A percentile compares a stretch with the other conserved stretches of the same genome.
Evolutionary conservation across 139 green algal species (phyloP).

Genomic region (Coelastrella sp.): DNA sequence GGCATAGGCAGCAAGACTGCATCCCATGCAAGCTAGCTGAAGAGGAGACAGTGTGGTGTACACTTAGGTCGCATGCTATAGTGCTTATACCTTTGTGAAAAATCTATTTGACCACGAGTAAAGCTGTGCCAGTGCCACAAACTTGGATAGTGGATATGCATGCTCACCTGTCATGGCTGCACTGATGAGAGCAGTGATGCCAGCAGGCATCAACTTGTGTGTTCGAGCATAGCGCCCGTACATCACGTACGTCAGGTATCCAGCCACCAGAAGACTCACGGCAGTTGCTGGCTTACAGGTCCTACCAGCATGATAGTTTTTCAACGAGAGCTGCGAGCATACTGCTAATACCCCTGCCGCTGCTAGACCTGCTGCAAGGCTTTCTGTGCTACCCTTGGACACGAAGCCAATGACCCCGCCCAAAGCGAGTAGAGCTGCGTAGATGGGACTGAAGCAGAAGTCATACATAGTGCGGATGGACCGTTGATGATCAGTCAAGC

Average conservation of each 20-base stretch:
- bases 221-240: slow-evolving; percentile 3
- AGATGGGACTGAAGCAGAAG: slow-evolving; percentile 35
- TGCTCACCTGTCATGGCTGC: slow-evolving; percentile 33
- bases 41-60: no score
- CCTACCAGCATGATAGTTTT: neutral
- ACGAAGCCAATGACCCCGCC: slow-evolving; percentile 7
- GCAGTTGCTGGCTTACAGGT: slow-evolving; percentile 30
- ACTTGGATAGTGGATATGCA: no score
- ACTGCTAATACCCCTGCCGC: slow-evolving; percentile 11
- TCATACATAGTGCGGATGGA: slow-evolving; percentile 27
- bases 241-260: slow-evolving; percentile 22
- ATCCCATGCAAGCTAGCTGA: no score
- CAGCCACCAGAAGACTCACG: slow-evolving; percentile 22
- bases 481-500: neutral
- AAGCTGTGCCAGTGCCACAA: no score
- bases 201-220: slow-evolving; percentile 31
- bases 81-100: neutral
- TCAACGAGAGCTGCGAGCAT: neutral
- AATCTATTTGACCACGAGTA: neutral
- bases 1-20: neutral
- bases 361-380: slow-evolving; percentile 7
- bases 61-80: no score
- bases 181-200: slow-evolving; percentile 16
- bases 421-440: slow-evolving; percentile 9
- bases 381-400: slow-evolving; percentile 23